These are phyloP conservation scores for Paramecium pentaurelia DNA, from an alignment of 73 alveolate species.

Conservation along the genomic window DNA sequence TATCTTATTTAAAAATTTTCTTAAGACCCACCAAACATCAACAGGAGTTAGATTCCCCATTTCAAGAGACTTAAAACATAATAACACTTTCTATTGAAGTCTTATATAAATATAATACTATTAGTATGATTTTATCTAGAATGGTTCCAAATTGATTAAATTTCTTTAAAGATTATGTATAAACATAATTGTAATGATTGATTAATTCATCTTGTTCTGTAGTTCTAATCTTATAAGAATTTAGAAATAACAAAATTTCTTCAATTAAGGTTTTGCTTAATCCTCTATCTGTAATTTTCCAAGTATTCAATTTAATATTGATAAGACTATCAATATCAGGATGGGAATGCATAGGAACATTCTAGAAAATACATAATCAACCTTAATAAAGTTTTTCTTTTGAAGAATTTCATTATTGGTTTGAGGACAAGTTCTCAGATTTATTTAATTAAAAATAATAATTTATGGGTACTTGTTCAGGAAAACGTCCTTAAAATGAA, in stretches of 20 bases:
- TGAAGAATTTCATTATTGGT: background rate
- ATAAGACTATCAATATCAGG: background rate
- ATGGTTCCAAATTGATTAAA: background rate
- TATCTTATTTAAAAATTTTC: background rate
- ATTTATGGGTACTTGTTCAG: background rate
- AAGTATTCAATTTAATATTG: background rate
- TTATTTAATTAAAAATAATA: background rate
- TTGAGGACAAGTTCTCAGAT: background rate
- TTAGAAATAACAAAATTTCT: background rate
- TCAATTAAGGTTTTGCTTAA: background rate
- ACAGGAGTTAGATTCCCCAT: background rate
- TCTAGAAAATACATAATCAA: background rate
- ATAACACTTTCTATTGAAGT: background rate
- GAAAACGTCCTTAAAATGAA: background rate
- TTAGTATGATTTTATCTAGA: background rate
- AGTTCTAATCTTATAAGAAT: background rate
- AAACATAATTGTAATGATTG: background rate
- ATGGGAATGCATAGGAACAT: background rate
- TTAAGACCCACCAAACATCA: background rate
- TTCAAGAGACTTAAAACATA: background rate
- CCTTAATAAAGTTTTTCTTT: background rate
- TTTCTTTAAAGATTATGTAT: background rate
- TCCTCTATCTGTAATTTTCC: background rate
- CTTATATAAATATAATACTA: background rate
- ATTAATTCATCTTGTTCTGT: background rate